phyloP scores from a whole-genome alignment of 768 basidiomycete genomes.

The Trametopsis cervina region DNA sequence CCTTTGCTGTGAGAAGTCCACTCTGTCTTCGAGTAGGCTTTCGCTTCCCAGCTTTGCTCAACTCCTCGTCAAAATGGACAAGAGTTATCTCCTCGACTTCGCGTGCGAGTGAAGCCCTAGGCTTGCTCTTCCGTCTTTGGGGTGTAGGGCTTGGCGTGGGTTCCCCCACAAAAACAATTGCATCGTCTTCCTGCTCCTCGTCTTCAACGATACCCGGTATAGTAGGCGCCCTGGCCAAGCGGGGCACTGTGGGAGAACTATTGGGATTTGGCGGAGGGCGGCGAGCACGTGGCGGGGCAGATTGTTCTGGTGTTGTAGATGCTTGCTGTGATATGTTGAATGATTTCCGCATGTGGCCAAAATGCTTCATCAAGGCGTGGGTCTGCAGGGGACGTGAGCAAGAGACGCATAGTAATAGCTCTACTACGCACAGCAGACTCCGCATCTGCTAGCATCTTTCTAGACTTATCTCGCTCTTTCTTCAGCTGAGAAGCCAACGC shows the following conservation, averaged over 20 bases:
- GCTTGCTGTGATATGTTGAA: conserved; percentile 36
- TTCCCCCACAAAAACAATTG: no score
- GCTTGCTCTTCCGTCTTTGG: conserved; percentile 32
- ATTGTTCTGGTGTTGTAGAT: conserved; percentile 24
- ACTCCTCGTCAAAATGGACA: conserved; percentile 26
- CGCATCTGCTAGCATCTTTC: conserved; percentile 63
- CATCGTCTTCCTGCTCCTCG: conserved; percentile 27
- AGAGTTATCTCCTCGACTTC: conserved; percentile 19
- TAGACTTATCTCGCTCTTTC: conserved; percentile 72
- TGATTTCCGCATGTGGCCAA: conserved; percentile 57
- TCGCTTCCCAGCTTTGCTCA: conserved; percentile 27
- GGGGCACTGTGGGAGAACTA: conserved; percentile 41
- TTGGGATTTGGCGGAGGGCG: conserved; percentile 38
- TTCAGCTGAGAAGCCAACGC: conserved; percentile 69
- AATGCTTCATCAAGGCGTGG: conserved; percentile 48
- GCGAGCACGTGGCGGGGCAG: conserved; percentile 43
- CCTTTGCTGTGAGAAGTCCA: conserved; percentile 42
- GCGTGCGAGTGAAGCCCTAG: conserved; percentile 41
- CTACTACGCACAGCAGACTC: conserved; percentile 57
- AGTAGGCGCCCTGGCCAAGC: conserved; percentile 59
- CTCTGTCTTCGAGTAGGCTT: conserved; percentile 36
- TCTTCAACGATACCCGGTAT: conserved; percentile 53
- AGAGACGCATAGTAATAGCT: background rate
- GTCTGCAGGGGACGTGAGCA: conserved; percentile 13
- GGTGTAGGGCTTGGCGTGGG: conserved; percentile 29